Percentiles rank a stretch among this genome's conserved stretches.
phyloP scores from a whole-genome alignment of 2,329 filamentous ascomycete species.

The Penicillium sp. region DNA sequence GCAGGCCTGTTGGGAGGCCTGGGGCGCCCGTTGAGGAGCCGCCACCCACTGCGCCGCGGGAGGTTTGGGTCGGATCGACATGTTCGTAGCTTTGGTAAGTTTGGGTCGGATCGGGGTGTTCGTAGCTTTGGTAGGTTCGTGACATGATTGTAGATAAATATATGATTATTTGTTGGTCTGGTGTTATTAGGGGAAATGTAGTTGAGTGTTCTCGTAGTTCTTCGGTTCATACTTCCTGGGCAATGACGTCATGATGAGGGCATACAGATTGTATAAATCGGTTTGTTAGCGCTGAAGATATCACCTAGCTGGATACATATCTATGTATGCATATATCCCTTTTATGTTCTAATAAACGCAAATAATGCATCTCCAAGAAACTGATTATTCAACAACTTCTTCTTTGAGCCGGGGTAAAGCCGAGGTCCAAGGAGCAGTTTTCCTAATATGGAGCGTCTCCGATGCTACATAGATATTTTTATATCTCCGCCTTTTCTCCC shows the following conservation, averaged over 20 bases:
- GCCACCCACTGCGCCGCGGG: conserved; percentile 13
- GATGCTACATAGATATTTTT: conserved; percentile 8
- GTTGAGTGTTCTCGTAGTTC: neutral
- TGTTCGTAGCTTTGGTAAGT: conserved; percentile 7
- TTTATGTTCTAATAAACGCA: neutral
- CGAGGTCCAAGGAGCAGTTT: conserved; percentile 28
- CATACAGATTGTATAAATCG: neutral
- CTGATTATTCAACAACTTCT: conserved; percentile 3
- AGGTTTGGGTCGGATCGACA: conserved; percentile 1
- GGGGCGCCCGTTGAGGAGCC: conserved; percentile 33
- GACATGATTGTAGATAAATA: conserved; percentile 2
- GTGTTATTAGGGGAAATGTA: neutral
- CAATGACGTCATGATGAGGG: neutral
- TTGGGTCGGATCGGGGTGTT: conserved; percentile 5
- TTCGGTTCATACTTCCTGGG: neutral
- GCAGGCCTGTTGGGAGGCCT: conserved; percentile 21
- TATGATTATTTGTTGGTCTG: neutral
- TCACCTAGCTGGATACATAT: neutral
- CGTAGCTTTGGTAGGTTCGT: conserved; percentile 4
- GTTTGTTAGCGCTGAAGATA: neutral
- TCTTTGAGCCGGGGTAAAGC: conserved; percentile 7
- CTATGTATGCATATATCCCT: neutral
- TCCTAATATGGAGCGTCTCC: conserved; percentile 28
- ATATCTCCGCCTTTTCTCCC: neutral
- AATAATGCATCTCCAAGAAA: neutral